Base-by-base conservation (phyloP, 2,329 filamentous ascomycete genomes). In the Elsinoe australis region DNA sequence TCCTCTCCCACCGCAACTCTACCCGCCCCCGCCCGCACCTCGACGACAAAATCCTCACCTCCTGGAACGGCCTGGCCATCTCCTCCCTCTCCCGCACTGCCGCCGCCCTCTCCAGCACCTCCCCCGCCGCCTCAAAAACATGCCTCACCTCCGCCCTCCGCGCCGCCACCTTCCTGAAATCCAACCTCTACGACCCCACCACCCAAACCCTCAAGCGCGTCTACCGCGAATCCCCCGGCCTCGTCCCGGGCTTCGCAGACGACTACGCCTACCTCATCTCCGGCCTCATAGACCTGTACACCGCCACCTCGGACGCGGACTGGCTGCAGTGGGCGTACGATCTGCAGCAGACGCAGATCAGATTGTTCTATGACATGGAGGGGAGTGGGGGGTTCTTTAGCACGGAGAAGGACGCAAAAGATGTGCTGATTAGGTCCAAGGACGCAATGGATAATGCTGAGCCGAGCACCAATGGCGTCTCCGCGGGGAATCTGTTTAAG, bases 361-460 rank as follows among this genome's bases (percentile, higher is more conserved):
- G 70, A 1, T 71, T 85, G 12, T 96, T 96, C 70, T 86, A 86
- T 67, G 88, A 95, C 56, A 62, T 70, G 3, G 67, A 66, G 57
- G 53, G 66, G 51, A 58, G 57, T 41, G 55, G 68, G 51, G 86
- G 77, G 24, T 92, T 90, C 72, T 92, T 85, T 68, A 82, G 80
- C 3, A 88, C 84, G 1, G 68, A 74, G 3, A 67, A 71, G 9
- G 66, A 74, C 33, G 79, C 82, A 7, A 70, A 80, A 0, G 79
- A 88, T 58, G 76, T 83, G 21, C 82, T 95, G 51, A 78, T 96
- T 52, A 83, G 90, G 18, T 76, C 95, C 42, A 98, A 98, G 67
- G 87, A 94, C 53, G 92, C 88, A 54, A 95, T 95, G 76, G 92
- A 98, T 64, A 87, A 87, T 4, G 83, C 87, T 1, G 83, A 92